Evolutionary conservation across 352 stramenopile species (phyloP), one percentile per base, ranked within the genome.

Genomic region (Pythium vanterpoolii): DNA sequence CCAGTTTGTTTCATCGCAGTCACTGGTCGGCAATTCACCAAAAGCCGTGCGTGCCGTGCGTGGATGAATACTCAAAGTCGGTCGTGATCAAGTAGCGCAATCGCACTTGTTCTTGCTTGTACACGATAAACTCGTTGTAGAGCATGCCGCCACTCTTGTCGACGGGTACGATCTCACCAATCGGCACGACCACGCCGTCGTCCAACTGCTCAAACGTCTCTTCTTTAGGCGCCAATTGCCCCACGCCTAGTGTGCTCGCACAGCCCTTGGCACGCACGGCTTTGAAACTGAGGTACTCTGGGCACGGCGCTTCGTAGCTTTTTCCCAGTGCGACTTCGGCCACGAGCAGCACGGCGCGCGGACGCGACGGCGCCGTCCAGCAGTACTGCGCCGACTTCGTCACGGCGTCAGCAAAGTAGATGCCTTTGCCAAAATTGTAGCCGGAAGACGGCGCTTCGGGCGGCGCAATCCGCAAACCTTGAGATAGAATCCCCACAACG

Each of bases 81-180:
- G 77, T 61, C 19, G 65, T 74, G 52, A 88, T 69, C 18, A 86
- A 54, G 61, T 88, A 86, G 26, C 76, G 76, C 62, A 88, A 56
- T 34, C 76, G 77, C 46, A 88, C 77, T 70, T 90, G 80, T 34
- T 87, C 77, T 28, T 74, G 65, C 10, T 77, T 77, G 55, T 88
- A 90, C 44, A 90, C 80, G 45, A 90, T 78, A 53, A 81, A 90
- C 56, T 90, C 80, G 63, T 87, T 88, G 66, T 83, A 88, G 5
- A 86, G 69, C 58, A 88, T 60, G 18, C 61, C 64, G 9, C 74
- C 80, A 19, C 53, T 69, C 9, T 61, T 72, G 16, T 50, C 30
- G 18, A 72, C 62, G 5, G 76, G 71, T 54, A 64, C 69, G 31
- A 89, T 73, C 51, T 83, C 56, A 10, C 79, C 79, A 4, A 72